phyloP scores from a whole-genome alignment of 2,329 filamentous ascomycete genomes.

The Cladophialophora immunda region DNA sequence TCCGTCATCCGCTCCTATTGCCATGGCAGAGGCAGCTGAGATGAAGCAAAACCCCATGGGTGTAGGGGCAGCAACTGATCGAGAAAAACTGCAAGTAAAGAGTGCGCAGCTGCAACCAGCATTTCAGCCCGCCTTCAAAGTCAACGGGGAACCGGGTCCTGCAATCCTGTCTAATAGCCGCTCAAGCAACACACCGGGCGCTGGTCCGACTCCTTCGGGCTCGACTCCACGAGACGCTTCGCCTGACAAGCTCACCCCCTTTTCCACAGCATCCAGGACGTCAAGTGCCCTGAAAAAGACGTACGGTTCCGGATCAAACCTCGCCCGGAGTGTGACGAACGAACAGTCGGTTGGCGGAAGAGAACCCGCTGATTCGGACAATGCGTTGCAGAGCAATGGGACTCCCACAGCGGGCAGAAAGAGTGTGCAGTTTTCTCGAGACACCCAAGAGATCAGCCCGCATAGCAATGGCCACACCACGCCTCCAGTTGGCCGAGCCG shows the following conservation, averaged over 20 bases:
- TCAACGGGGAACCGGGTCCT: conserved; percentile 33
- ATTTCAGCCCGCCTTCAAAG: conserved; percentile 15
- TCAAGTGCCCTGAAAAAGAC: conserved; percentile 28
- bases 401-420: conserved; percentile 34
- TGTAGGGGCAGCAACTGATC: not conserved
- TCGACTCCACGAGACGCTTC: conserved; percentile 25
- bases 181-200: not conserved
- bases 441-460: conserved; percentile 60
- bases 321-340: conserved; percentile 17
- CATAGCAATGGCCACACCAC: conserved; percentile 63
- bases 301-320: conserved; percentile 16
- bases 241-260: conserved; percentile 27
- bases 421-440: conserved; percentile 79
- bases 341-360: conserved; percentile 21
- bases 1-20: not conserved
- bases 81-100: not conserved
- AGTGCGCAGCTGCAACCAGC: conserved; percentile 12
- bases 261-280: conserved; percentile 23
- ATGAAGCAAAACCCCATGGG: conserved; percentile 6
- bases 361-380: conserved; percentile 28
- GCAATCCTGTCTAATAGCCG: conserved; percentile 24
- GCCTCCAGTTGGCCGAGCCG: conserved; percentile 61
- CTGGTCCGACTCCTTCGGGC: conserved; percentile 14
- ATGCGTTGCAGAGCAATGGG: conserved; percentile 23
- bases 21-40: conserved; percentile 28